Evolutionary conservation across 345 rosid genomes (phyloP), one percentile per base, ranked within the genome.

Genomic region (Brassica juncea): DNA sequence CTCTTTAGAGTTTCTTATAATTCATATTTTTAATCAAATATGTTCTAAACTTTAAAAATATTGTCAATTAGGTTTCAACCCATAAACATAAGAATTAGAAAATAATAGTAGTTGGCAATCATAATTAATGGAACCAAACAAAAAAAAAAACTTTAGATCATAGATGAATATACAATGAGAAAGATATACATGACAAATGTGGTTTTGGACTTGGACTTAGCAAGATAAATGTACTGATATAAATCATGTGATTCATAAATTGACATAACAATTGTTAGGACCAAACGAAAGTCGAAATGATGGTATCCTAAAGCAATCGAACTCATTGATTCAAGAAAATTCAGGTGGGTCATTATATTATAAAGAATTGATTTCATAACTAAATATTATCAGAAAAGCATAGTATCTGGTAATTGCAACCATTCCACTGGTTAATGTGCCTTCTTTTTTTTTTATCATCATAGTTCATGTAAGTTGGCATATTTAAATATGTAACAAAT

Each of bases 391-490:
- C 31, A n/a, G 5, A 62, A 77, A 70, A 55, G 59, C 62, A 30
- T 65, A 57, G 60, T 57, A 44, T 37, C 31, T 44, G 60, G 58
- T 27, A 39, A 60, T 16, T 27, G 58, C 66, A n/a, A 72, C 70
- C 19, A 70, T 54, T 30, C 77, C 66, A 65, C 65, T 78, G 60
- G 78, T 68, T 73, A 61, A 16, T 64, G 58, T 79, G 15, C 60
- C 27, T 31, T 55, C 7, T 27, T 12, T 16, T 54, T 10, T 35
- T 12, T 16, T 34, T 11, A 79, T 44, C 73, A 79, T 79, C 73
- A 73, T 21, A 6, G 60, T 72, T 79, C 55, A 79, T 67, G 64
- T 79, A 66, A 72, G 55, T 79, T 66, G 81, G 27, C 69, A 72
- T 79, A 39, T 57, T 28, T 30, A 61, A 70, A 54, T 28, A 71